Evolutionary conservation across 768 basidiomycete species (phyloP).

Genomic region (Exidia glandulosa): DNA sequence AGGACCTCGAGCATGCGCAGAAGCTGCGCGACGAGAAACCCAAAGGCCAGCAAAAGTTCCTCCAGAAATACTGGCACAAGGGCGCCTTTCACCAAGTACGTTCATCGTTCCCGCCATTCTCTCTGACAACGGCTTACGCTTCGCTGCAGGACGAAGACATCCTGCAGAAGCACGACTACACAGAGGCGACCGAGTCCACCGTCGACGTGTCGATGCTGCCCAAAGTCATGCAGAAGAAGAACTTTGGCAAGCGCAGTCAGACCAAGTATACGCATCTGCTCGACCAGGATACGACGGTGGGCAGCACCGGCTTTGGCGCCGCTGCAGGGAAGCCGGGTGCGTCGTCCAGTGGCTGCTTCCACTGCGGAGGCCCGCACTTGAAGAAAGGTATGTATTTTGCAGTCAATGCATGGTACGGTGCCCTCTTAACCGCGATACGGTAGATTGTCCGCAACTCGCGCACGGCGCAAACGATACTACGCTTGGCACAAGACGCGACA

Average conservation of each 20-base stretch:
- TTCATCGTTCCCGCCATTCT: constrained; percentile 1
- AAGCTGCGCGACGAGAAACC: constrained; percentile 79
- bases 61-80: constrained; percentile 99
- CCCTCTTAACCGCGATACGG: too few relatives aligned
- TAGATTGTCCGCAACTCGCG: too few relatives aligned
- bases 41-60: constrained; percentile 82
- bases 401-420: too few relatives aligned
- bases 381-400: constrained; percentile 55
- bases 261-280: constrained; percentile 95
- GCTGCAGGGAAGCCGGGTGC: constrained; percentile 32
- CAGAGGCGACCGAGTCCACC: constrained; percentile 80
- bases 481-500: too few relatives aligned
- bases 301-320: constrained; percentile 57
- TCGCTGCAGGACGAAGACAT: constrained; percentile 71
- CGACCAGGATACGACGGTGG: constrained; percentile 81
- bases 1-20: constrained; percentile 81
- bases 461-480: too few relatives aligned
- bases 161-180: constrained; percentile 72
- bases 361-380: constrained; percentile 88
- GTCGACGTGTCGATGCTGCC: constrained; percentile 83
- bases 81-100: constrained; percentile 94
- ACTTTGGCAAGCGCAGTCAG: constrained; percentile 85
- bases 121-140: constrained; percentile 1
- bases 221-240: constrained; percentile 92
- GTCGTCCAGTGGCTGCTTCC: constrained; percentile 50